Conservation (phyloP, 2,329 filamentous ascomycete species). For the Pseudonectria foliicola region DNA sequence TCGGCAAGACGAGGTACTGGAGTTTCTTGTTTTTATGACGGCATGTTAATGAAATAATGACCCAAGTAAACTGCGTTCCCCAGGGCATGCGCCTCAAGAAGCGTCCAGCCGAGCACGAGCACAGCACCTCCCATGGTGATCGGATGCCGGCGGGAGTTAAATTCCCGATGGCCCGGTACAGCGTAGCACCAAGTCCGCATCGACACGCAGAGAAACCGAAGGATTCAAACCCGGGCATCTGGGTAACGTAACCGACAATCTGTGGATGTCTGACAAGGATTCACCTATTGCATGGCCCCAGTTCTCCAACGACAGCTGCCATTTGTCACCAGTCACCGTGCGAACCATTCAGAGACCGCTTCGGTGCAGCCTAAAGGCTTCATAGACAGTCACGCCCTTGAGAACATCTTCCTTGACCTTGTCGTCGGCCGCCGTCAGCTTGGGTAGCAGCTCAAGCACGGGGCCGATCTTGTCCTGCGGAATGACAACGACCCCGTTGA, state of each 20-base stretch:
- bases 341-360: conserved; percentile 22
- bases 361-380: conserved; percentile 57
- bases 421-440: conserved; percentile 44
- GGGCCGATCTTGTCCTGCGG: conserved; percentile 52
- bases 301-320: no score
- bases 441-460: conserved; percentile 54
- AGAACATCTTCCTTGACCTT: conserved; percentile 59
- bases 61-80: conserved; percentile 19
- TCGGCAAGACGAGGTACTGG: conserved; percentile 21
- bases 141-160: no score
- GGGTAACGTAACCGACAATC: neutral
- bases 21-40: conserved; percentile 25
- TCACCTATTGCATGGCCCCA: no score
- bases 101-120: conserved; percentile 2
- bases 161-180: no score
- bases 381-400: conserved; percentile 53
- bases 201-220: neutral
- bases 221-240: no score
- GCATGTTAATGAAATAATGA: conserved; percentile 35
- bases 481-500: conserved; percentile 64
- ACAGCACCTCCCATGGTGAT: no score
- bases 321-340: no score
- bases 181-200: no score
- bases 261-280: neutral
- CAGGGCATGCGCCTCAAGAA: conserved; percentile 6